Base-by-base conservation (phyloP, 441 rosid species). In the Adansonia grandidieri region DNA sequence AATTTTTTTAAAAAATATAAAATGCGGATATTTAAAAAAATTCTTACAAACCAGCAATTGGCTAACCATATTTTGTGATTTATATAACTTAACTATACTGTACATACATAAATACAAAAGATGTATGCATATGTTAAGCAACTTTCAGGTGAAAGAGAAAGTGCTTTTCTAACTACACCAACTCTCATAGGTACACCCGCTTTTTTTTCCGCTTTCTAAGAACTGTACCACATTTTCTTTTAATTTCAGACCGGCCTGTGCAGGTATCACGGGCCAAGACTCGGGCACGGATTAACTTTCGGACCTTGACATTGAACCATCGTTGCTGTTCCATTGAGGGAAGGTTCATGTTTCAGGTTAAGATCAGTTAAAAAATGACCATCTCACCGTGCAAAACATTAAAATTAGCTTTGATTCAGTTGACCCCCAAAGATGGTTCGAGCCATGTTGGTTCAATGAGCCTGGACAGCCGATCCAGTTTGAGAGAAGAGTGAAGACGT, bases 401-500 rank as follows among this genome's bases (percentile, higher is more conserved):
- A n/a, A 15, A 66, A 2, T 37, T 56, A 37, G 50, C 1, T 57
- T 32, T 5, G n/a, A 20, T 69, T 19, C 10, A 22, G 54, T 50
- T 68, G 53, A 48, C 3, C 1, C 10, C 40, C 2, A 22, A 24
- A 32, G 1, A 61, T 24, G 40, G 11, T 61, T 13, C 2, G 14
- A 17, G 19, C 42, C 15, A n/a, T 45, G 13, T 15, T 13, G 15
- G 22, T 15, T 42, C 66, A 47, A 61, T 45, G 32, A 9, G 89
- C 88, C 77, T 84, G 74, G 69, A 82, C 79, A 0, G 89, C 54
- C 44, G 88, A 77, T 77, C 86, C 84, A 5, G 78, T 57, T 54
- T 65, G 83, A 0, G 86, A 84, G 77, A 78, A 72, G 58, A 85
- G 71, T 63, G 71, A 71, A 19, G 88, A 84, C 0, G 84, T 87